Conservation (phyloP, 2,329 filamentous ascomycete genomes). For the Talaromyces atroroseus region DNA sequence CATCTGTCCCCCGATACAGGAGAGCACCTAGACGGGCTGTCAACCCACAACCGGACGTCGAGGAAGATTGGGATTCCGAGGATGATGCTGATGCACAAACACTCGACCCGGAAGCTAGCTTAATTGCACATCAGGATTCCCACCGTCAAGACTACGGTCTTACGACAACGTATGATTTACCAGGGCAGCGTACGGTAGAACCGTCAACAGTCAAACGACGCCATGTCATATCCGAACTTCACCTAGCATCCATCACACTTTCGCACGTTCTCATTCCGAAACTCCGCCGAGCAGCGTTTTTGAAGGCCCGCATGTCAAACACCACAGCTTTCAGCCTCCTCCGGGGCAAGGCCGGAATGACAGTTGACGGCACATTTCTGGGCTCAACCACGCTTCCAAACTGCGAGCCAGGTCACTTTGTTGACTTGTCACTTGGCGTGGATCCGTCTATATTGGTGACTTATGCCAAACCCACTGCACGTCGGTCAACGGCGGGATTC, state of each 20-base stretch:
- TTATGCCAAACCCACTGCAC: constrained; percentile 26
- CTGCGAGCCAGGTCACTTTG: constrained; percentile 23
- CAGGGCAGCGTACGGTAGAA: constrained; percentile 31
- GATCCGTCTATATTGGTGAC: constrained; percentile 27
- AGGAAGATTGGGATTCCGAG: constrained; percentile 4
- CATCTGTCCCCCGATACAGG: neutral
- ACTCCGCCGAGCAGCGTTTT: constrained; percentile 34
- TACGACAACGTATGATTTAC: constrained; percentile 38
- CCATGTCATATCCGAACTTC: constrained; percentile 35
- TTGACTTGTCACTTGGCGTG: constrained; percentile 29
- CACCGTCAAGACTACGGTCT: constrained; percentile 37
- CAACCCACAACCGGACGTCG: neutral
- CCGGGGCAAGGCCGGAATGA: constrained; percentile 12
- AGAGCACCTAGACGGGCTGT: neutral
- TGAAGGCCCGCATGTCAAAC: constrained; percentile 37
- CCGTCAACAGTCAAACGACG: constrained; percentile 32
- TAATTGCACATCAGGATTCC: constrained; percentile 27
- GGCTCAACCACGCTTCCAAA: constrained; percentile 22
- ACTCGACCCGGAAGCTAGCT: neutral
- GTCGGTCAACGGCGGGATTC: constrained; percentile 22
- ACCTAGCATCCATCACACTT: constrained; percentile 30
- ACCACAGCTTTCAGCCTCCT: constrained; percentile 17
- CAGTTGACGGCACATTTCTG: constrained; percentile 21
- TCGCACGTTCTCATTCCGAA: constrained; percentile 37
- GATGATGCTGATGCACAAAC: constrained; percentile 3